Base-by-base conservation (phyloP, 108 stramenopile species). In the Fragilaria radians region DNA sequence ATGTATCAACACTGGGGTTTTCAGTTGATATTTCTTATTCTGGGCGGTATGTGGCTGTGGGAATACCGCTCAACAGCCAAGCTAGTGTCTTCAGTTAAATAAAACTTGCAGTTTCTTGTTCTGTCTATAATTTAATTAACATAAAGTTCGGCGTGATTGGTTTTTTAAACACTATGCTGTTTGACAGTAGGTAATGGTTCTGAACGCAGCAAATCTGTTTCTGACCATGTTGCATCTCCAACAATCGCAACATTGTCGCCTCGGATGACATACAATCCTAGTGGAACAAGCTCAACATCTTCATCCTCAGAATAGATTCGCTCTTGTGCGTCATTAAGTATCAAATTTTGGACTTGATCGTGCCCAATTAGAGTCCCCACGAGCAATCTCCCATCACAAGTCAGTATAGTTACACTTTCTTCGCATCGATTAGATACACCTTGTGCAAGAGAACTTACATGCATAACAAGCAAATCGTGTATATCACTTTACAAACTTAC, bases 341-440 rank as follows among this genome's bases (percentile, higher is more conserved):
- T 85, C 3, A 92, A 61, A 59, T 92, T 92, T 63, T 92, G 91
- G 3, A 92, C 78, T 59, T 92, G 91, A 59, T 92, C 91, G 65
- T 87, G 76, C 18, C 91, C 91, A 5, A 70, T 57, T 2, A 92
- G 70, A 18, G 50, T 69, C 9, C 91, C 91, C 1, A 74, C 54
- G 49, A 92, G 85, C 45, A 83, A 68, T 3, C 91, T 68, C n/a
- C 87, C 91, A 52, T 92, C 91, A 61, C 81, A 78, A 14, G 91
- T 92, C 18, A 91, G 59, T 53, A 92, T 73, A 48, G 72, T 79
- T 48, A 88, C 55, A 7, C 63, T n/a, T 68, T 88, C 82, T 73
- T 60, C 46, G 24, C 56, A 11, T 11, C 14, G 14, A 42, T 7
- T 42, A 42, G 36, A 42, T 42, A 42, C 7, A 11, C 36, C 14